A percentile compares a stretch with the other conserved stretches of the same genome.
These are phyloP conservation scores for Colletotrichum sp. DNA, from an alignment of 2,329 filamentous ascomycete genomes.

Conservation along the genomic window DNA sequence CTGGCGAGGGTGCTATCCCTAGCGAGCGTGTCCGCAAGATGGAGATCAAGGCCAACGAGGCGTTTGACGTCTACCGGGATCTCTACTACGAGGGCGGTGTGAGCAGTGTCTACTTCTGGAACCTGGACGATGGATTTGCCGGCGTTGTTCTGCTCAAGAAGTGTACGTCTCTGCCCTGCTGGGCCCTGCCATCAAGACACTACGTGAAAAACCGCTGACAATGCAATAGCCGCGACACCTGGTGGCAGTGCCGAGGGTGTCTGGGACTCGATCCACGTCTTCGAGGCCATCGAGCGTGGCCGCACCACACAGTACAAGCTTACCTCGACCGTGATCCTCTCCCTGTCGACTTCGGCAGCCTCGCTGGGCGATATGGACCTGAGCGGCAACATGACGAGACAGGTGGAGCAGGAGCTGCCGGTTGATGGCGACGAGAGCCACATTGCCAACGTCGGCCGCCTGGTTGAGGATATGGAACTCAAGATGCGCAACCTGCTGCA, in stretches of 20 bases:
- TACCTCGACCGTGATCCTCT: constrained; percentile 94
- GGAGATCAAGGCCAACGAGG: constrained; percentile 93
- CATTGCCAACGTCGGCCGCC: constrained; percentile 90
- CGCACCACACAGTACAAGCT: constrained; percentile 96
- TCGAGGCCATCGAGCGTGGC: constrained; percentile 92
- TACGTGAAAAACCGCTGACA: background rate
- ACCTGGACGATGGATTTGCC: constrained; percentile 96
- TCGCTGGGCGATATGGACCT: constrained; percentile 86
- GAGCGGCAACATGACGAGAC: constrained; percentile 96
- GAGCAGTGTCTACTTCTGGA: constrained; percentile 97
- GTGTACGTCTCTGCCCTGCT: constrained; percentile 55
- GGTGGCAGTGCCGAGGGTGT: constrained; percentile 74
- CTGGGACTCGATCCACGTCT: constrained; percentile 99
- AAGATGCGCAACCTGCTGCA: constrained; percentile 99
- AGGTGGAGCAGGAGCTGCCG: constrained; percentile 89
- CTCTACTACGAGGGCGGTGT: constrained; percentile 97
- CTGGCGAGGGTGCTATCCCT: constrained; percentile 82
- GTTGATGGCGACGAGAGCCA: constrained; percentile 92
- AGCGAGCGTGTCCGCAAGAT: constrained; percentile 91
- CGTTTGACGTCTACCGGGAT: constrained; percentile 95
- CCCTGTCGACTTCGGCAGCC: constrained; percentile 67
- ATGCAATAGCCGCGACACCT: constrained; percentile 63
- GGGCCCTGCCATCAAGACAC: background rate
- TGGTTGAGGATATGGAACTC: constrained; percentile 99
- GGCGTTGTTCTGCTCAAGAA: constrained; percentile 97